Percentiles rank a stretch among this genome's conserved stretches.
Conservation (phyloP, 2,329 filamentous ascomycete genomes). For the Phialemoniopsis sp. region DNA sequence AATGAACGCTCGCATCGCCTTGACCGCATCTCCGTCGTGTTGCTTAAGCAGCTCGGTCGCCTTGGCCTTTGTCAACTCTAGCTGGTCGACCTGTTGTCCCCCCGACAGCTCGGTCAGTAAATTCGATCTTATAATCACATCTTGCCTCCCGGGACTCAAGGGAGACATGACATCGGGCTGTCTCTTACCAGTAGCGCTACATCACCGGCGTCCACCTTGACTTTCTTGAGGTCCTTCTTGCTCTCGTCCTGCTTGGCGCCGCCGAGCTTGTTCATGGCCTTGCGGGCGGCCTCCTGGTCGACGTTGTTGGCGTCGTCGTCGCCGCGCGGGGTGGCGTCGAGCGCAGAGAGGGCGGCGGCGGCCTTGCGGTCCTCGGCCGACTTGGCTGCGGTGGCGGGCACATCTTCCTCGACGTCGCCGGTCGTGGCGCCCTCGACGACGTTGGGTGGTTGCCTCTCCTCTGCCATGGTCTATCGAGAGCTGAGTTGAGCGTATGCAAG, state of each 20-base stretch:
- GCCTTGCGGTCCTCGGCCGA: constrained; percentile 75
- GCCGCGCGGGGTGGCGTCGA: constrained; percentile 49
- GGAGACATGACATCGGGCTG: too few relatives aligned
- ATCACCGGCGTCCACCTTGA: constrained; percentile 73
- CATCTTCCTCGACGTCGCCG: constrained; percentile 55
- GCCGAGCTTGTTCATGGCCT: constrained; percentile 65
- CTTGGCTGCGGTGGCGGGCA: constrained; percentile 44
- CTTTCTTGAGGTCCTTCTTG: constrained; percentile 47
- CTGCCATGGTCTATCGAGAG: constrained; percentile 53
- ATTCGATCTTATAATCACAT: too few relatives aligned
- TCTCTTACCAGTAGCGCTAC: constrained; percentile 58
- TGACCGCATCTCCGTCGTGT: constrained; percentile 65
- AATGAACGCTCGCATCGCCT: constrained; percentile 60
- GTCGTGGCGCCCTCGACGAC: constrained; percentile 57
- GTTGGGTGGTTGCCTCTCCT: constrained; percentile 52
- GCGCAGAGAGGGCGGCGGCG: constrained; percentile 66
- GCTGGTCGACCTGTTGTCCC: constrained; percentile 54
- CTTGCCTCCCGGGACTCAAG: too few relatives aligned
- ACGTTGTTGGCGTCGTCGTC: constrained; percentile 55
- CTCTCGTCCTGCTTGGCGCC: constrained; percentile 19
- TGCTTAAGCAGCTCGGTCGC: constrained; percentile 71
- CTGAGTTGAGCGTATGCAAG: too few relatives aligned
- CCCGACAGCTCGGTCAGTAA: neutral
- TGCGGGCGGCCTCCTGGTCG: constrained; percentile 65
- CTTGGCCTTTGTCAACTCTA: constrained; percentile 67